Evolutionary conservation across 352 stramenopile species (phyloP), one percentile per base, ranked within the genome.

Genomic region (Phytophthora sojae): DNA sequence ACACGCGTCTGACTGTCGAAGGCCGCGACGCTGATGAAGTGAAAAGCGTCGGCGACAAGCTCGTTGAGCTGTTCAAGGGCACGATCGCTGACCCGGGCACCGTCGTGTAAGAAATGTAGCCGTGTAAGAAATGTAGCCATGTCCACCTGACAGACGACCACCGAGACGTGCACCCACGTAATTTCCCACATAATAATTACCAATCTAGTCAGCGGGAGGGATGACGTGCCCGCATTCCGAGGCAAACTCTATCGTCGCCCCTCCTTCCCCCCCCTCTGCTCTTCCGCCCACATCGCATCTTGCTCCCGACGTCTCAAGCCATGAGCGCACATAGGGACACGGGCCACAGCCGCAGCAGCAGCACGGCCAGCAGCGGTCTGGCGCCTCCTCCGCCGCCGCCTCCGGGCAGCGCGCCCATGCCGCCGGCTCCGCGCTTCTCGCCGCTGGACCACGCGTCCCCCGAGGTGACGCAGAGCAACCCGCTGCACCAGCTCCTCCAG

Each of bases 391-490:
- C 70, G 7, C 61, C 65, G 5, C 73, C 65, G 25, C 62, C 76
- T 50, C 57, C 68, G 6, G 71, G 71, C 2, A 81, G 67, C 58
- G 69, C 72, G 64, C 67, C 77, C 21, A 73, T 77, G 45, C 62
- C 59, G 11, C 55, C 65, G 12, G 76, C 65, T 57, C 51, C 54
- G 6, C 85, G 85, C 47, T 93, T 82, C 49, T 80, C 82, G 49
- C 74, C 82, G 57, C 72, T 80, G 0, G 83, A 90, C 56, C 76
- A 88, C 61, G 69, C 84, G 12, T 87, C 82, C 37, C 86, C 83
- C 2, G 83, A 93, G 60, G 77, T 92, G 56, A 92, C 86, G 60
- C 86, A 91, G 49, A 88, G 80, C 45, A 78, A 92, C 58, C 80
- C 83, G 29, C 49, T 93, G 75, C 83, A 92, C 61, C 82, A 89